A percentile compares a stretch with the other conserved stretches of the same genome.
These are phyloP conservation scores for Hebeloma cylindrosporum DNA, from an alignment of 768 basidiomycete genomes.

Conservation along the genomic window DNA sequence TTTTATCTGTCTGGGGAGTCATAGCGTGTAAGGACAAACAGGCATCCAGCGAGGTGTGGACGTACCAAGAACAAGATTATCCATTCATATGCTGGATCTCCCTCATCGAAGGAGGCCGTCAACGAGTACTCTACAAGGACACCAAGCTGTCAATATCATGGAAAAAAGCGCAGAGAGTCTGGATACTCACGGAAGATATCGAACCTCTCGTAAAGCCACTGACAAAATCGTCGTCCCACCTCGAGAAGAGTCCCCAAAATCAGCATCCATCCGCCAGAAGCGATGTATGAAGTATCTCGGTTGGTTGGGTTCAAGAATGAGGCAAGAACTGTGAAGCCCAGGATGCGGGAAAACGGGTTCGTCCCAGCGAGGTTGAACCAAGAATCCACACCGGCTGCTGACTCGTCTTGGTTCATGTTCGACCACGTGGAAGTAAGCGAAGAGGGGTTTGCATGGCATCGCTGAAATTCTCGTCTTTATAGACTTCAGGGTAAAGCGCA, in stretches of 20 bases:
- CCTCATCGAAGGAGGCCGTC: constrained; percentile 36
- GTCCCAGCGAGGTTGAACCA: too few relatives aligned
- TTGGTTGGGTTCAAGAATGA: too few relatives aligned
- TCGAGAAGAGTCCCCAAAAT: constrained; percentile 38
- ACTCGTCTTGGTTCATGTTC: too few relatives aligned
- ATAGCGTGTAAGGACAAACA: neutral
- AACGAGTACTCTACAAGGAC: constrained; percentile 33
- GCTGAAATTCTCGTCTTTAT: too few relatives aligned
- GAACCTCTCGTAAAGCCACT: constrained; percentile 34
- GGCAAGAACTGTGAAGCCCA: too few relatives aligned
- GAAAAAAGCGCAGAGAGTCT: neutral
- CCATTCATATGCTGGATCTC: constrained; percentile 44
- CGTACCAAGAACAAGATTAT: constrained; percentile 38
- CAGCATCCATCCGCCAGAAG: too few relatives aligned
- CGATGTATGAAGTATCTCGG: too few relatives aligned
- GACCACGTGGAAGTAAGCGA: too few relatives aligned
- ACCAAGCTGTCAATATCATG: neutral
- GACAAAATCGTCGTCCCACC: constrained; percentile 35
- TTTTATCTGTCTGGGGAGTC: constrained; percentile 35
- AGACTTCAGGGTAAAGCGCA: too few relatives aligned
- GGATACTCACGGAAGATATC: constrained; percentile 26
- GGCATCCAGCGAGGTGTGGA: neutral
- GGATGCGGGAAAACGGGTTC: too few relatives aligned
- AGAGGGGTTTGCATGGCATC: too few relatives aligned
- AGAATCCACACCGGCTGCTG: too few relatives aligned